Evolutionary conservation across 2,329 filamentous ascomycete species (phyloP).

Genomic region (Aspergillus novofumigatus): DNA sequence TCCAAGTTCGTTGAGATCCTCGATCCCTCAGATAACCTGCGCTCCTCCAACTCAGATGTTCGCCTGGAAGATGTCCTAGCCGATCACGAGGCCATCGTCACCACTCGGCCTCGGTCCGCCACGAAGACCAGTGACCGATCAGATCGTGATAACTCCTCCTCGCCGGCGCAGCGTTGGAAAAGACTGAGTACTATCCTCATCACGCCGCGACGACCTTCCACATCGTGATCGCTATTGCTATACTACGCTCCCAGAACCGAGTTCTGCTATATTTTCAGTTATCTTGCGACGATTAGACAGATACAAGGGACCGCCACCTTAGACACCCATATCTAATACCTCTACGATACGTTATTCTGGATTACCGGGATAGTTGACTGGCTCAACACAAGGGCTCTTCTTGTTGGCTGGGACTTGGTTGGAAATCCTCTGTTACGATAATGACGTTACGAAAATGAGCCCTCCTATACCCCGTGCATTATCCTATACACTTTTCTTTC

Average conservation of each 20-base stretch:
- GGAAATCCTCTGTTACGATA: not conserved
- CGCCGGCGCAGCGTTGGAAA: constrained; percentile 30
- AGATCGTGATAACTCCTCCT: constrained; percentile 18
- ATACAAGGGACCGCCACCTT: too few species aligned
- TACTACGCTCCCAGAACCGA: not conserved
- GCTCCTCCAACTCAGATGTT: constrained; percentile 38
- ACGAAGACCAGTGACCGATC: constrained; percentile 28
- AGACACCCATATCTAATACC: too few species aligned
- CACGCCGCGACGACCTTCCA: constrained; percentile 19
- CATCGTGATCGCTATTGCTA: not conserved
- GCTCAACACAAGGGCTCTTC: not conserved
- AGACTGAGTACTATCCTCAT: constrained; percentile 31
- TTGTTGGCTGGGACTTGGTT: not conserved
- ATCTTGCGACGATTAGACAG: too few species aligned
- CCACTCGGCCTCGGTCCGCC: constrained; percentile 32
- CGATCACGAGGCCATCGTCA: constrained; percentile 35
- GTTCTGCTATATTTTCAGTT: not conserved
- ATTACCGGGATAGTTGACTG: not conserved
- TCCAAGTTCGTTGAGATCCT: constrained; percentile 44
- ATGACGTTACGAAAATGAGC: not conserved
- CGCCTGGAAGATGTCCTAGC: constrained; percentile 43
- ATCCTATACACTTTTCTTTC: not conserved
- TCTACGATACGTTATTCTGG: too few species aligned
- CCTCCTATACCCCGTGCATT: not conserved
- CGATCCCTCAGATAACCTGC: constrained; percentile 31